Conservation (phyloP, 805 yeast species). For the Metschnikowia dekortorum region DNA sequence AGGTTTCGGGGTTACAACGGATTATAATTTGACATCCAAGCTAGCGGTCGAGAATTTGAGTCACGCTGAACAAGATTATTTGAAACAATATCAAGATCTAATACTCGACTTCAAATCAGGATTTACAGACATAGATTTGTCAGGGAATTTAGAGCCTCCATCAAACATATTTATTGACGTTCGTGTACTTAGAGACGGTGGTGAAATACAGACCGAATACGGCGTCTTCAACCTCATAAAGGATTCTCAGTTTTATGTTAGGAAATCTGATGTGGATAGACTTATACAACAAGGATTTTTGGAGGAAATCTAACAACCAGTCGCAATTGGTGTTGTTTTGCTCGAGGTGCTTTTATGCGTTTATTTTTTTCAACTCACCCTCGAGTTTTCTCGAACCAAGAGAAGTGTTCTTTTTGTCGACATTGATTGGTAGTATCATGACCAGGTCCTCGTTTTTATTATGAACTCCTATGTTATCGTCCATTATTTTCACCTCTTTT, state of each 20-base stretch:
- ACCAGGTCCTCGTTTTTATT: conserved; percentile 41
- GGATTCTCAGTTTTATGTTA: conserved; percentile 89
- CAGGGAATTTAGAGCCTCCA: conserved; percentile 91
- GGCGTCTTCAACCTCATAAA: conserved; percentile 92
- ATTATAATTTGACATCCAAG: conserved; percentile 4
- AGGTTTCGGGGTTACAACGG: not conserved
- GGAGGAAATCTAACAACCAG: conserved; percentile 51
- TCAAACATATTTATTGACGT: conserved; percentile 90
- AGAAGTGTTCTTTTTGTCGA: conserved; percentile 67
- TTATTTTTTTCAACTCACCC: conserved; percentile 36
- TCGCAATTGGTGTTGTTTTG: not conserved
- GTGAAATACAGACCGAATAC: conserved; percentile 95
- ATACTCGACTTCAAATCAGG: conserved; percentile 73
- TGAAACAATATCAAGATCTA: conserved; percentile 64
- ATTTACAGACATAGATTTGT: conserved; percentile 76
- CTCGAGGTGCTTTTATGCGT: not conserved
- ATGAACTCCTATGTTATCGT: conserved; percentile 50
- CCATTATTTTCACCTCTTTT: conserved; percentile 63
- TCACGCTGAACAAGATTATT: conserved; percentile 76
- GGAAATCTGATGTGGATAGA: conserved; percentile 92
- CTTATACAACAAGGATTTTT: conserved; percentile 91
- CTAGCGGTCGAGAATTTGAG: conserved; percentile 50
- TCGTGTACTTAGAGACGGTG: conserved; percentile 88
- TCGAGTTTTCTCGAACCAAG: conserved; percentile 56
- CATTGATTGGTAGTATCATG: conserved; percentile 61